Evolutionary conservation across 495 filamentous ascomycete species (phyloP).

Genomic region (Haplographium delicatum): DNA sequence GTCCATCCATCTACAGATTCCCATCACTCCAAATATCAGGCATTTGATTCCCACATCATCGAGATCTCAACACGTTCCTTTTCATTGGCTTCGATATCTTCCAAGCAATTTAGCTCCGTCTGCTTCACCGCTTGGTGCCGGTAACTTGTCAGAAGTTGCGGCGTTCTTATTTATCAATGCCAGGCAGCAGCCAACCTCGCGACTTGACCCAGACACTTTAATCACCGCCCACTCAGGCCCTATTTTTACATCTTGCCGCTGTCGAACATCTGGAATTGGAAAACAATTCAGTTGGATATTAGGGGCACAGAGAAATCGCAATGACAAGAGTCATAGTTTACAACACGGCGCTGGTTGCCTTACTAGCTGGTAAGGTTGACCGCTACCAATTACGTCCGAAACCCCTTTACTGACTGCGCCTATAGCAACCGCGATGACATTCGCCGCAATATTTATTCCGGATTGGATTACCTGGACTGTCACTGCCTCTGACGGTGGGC

Average conservation of each 20-base stretch:
- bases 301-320: not conserved
- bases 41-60: not conserved
- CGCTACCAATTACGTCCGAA: not conserved
- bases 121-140: no score
- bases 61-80: not conserved
- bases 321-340: constrained; percentile 45
- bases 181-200: constrained; percentile 5
- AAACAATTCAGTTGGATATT: not conserved
- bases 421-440: constrained; percentile 72
- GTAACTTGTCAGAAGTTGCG: no score
- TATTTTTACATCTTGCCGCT: not conserved
- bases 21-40: constrained; percentile 5
- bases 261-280: not conserved
- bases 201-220: not conserved
- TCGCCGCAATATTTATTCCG: constrained; percentile 68
- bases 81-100: not conserved
- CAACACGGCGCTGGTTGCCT: constrained; percentile 41
- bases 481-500: constrained; percentile 41
- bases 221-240: constrained; percentile 2
- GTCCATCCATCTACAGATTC: not conserved
- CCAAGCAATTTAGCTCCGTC: no score
- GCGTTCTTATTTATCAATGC: no score
- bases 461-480: constrained; percentile 75
- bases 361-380: constrained; percentile 41
- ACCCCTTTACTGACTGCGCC: not conserved